Evolutionary conservation across 371 early-diverging fungal genomes (phyloP).

Genomic region (Capillidium heterosporum): DNA sequence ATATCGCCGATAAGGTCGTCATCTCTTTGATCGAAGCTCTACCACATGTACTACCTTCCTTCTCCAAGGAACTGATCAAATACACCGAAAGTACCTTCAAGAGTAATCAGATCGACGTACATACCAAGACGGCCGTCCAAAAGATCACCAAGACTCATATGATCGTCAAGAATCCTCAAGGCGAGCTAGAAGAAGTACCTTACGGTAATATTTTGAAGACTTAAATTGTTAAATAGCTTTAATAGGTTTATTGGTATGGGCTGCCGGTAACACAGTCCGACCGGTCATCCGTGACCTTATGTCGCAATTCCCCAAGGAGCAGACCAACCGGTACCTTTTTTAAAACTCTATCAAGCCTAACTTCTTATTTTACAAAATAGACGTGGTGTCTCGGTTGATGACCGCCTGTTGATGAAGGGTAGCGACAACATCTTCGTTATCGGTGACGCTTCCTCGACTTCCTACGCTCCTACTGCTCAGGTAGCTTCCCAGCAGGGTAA

Average conservation of each 20-base stretch:
- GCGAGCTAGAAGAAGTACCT: conserved; percentile 41
- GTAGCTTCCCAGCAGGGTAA: conserved; percentile 82
- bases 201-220: conserved; percentile 28
- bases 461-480: conserved; percentile 80
- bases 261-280: conserved; percentile 82
- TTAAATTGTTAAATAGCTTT: neutral
- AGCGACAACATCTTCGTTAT: conserved; percentile 56
- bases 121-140: conserved; percentile 78
- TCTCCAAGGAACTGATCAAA: conserved; percentile 70
- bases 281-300: conserved; percentile 57
- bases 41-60: conserved; percentile 73
- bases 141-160: conserved; percentile 65
- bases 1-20: conserved; percentile 58
- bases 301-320: conserved; percentile 40
- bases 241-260: conserved; percentile 61
- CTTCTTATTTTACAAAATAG: conserved; percentile 4
- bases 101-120: conserved; percentile 65
- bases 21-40: conserved; percentile 81
- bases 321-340: conserved; percentile 32
- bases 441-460: conserved; percentile 75
- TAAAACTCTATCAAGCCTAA: neutral
- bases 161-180: conserved; percentile 52
- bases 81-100: conserved; percentile 79
- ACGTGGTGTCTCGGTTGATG: conserved; percentile 72
- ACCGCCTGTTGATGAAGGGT: conserved; percentile 59